These are phyloP conservation scores for Lactarius hengduanensis DNA, from an alignment of 768 basidiomycete genomes.

Conservation along the genomic window DNA sequence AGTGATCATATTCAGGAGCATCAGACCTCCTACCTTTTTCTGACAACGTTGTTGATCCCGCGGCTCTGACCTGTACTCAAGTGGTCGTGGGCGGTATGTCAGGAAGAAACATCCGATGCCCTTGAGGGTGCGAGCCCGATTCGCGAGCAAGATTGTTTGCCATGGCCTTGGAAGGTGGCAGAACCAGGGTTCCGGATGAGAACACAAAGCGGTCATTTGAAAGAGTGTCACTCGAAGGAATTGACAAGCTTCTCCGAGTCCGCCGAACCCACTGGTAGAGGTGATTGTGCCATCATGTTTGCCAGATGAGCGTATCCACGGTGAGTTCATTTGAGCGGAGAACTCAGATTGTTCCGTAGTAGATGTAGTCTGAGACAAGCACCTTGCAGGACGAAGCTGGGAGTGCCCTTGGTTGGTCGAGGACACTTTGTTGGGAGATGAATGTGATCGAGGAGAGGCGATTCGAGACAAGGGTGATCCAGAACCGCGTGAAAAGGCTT, in stretches of 20 bases:
- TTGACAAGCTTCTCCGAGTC: background rate
- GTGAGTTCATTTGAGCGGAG: background rate
- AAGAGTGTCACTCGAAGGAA: background rate
- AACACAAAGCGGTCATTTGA: constrained; percentile 2
- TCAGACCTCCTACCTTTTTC: constrained; percentile 4
- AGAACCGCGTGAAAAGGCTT: background rate
- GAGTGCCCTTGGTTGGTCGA: background rate
- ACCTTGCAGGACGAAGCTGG: background rate
- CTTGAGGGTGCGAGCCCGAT: background rate
- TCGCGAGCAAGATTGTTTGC: background rate
- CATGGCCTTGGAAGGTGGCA: background rate
- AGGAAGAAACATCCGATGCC: background rate
- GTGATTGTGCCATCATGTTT: background rate
- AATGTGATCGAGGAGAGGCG: background rate
- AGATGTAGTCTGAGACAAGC: background rate
- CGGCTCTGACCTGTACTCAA: background rate
- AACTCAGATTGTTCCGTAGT: background rate
- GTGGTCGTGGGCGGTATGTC: background rate
- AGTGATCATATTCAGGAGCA: background rate
- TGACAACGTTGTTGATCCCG: constrained; percentile 1
- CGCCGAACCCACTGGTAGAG: background rate
- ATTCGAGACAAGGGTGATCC: background rate
- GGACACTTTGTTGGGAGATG: constrained; percentile 1
- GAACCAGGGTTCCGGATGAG: constrained; percentile 2
- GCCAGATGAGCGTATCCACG: background rate